Base-by-base conservation (phyloP, 2,329 filamentous ascomycete genomes). In the Penicillium sp. region DNA sequence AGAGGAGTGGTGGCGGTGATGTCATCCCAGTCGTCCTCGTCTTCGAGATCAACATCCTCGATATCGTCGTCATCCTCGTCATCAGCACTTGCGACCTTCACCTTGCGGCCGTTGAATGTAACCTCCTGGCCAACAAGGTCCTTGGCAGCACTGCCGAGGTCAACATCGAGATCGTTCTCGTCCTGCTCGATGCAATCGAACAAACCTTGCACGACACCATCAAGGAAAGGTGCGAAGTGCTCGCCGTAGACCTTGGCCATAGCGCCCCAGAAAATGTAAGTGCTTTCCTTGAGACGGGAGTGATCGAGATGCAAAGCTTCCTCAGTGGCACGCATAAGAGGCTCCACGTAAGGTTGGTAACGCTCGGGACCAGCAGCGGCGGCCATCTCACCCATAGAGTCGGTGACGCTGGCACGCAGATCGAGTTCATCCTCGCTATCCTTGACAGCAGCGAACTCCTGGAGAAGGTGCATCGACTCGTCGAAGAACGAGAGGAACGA, bases 241-340 rank as follows among this genome's bases (percentile, higher is more conserved):
- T 90, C 88, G 66, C 88, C 87, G 74, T 97, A 97, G 9, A 97
- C 91, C 78, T 95, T 95, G 59, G 93, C 89, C 70, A 99, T 86
- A 38, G 90, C 91, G 61, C 90, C 91, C 93, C 94, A 99, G 51
- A 99, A 82, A 59, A 97, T 95, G 77, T 96, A 99, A 71, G 91
- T 96, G 58, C 91, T 97, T 79, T 99, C 94, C 74, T 91, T 90
- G 47, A 97, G 85, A 53, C 92, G 85, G 39, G 92, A 89, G 76
- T 97, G 92, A 65, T 91, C 92, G 2, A 99, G 85, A 64, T 88
- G 81, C 2, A 97, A 82, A 51, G 89, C 92, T 74, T 97, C 92
- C 75, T 97, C 92, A 62, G 90, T 96, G 13, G 93, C 88, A 67
- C 87, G 83, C 89, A 99, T 96, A 55, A 97, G 81, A 39, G 91